These are phyloP conservation scores for Cynanchum wilfordii DNA, from an alignment of 257 asterid species.

Conservation along the genomic window DNA sequence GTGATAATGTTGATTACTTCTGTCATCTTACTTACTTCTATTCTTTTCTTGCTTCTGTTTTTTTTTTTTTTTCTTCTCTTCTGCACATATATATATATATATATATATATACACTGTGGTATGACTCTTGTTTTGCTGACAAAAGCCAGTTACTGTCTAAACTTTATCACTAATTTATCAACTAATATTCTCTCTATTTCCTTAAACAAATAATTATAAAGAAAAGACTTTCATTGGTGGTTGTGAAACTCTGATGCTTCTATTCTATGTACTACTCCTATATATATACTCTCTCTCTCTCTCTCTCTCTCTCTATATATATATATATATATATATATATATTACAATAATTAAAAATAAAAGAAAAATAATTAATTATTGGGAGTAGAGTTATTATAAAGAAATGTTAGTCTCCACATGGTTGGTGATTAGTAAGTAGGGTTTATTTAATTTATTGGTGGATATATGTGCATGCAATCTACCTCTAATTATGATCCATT, in stretches of 20 bases:
- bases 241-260: slow-evolving; percentile 46
- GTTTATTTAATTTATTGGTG: not conserved
- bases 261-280: slow-evolving; percentile 26
- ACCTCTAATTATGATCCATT: not conserved
- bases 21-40: slow-evolving; percentile 10
- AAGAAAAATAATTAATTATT: not conserved
- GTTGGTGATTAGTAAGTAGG: slow-evolving; percentile 12
- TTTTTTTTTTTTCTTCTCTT: slow-evolving; percentile 5
- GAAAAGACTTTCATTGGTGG: slow-evolving; percentile 20
- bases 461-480: not conserved
- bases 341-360: slow-evolving; percentile 4
- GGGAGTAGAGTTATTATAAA: slow-evolving; percentile 9
- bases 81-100: too few relatives aligned
- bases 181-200: slow-evolving; percentile 8
- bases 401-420: slow-evolving; percentile 23
- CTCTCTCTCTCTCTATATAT: not conserved
- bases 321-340: too few relatives aligned
- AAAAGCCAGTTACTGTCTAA: slow-evolving; percentile 29
- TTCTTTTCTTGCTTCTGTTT: slow-evolving; percentile 18
- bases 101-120: slow-evolving; percentile 6
- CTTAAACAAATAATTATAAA: not conserved
- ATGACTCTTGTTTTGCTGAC: slow-evolving; percentile 33
- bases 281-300: not conserved
- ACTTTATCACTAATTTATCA: slow-evolving; percentile 20
- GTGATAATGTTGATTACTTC: slow-evolving; percentile 31